phyloP scores from a whole-genome alignment of 345 rosid species.

The Lepidium aucheri region DNA sequence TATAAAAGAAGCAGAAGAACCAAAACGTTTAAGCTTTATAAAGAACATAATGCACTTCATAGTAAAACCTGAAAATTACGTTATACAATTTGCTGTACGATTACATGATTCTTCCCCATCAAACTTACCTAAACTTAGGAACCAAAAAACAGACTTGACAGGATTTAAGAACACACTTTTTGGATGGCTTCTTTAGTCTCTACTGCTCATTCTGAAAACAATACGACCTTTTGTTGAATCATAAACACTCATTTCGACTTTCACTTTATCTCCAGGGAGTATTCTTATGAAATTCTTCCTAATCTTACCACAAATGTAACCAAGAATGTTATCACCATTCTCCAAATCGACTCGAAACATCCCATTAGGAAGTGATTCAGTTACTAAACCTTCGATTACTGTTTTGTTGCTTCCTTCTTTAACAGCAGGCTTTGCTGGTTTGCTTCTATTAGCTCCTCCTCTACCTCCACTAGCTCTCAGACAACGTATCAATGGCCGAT shows the following conservation, averaged over 20 bases:
- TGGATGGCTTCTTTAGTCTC: constrained; percentile 6
- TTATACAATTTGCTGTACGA: not conserved
- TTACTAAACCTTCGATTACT: constrained; percentile 36
- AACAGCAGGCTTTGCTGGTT: constrained; percentile 20
- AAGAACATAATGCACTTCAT: not conserved
- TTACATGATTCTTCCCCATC: constrained; percentile 4
- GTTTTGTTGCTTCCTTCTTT: constrained; percentile 36
- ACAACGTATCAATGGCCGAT: constrained; percentile 24
- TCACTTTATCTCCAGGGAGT: constrained; percentile 85
- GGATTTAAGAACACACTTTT: not conserved
- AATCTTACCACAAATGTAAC: constrained; percentile 88
- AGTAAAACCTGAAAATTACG: not conserved
- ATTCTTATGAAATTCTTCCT: constrained; percentile 77
- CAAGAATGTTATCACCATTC: constrained; percentile 51
- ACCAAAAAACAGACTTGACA: not conserved
- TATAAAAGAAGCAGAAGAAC: not conserved
- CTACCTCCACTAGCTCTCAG: constrained; percentile 28
- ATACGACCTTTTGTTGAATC: constrained; percentile 82
- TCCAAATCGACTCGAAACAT: constrained; percentile 65
- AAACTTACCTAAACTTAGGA: constrained; percentile 7
- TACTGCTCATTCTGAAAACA: constrained; percentile 40
- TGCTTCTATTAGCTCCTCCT: constrained; percentile 26
- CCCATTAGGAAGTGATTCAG: constrained; percentile 41
- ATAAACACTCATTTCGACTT: constrained; percentile 77
- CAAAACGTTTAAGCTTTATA: not conserved